Evolutionary conservation across 192 early-diverging fungal species (phyloP), one percentile per base, ranked within the genome.

Genomic region (Coemansia asiatica): DNA sequence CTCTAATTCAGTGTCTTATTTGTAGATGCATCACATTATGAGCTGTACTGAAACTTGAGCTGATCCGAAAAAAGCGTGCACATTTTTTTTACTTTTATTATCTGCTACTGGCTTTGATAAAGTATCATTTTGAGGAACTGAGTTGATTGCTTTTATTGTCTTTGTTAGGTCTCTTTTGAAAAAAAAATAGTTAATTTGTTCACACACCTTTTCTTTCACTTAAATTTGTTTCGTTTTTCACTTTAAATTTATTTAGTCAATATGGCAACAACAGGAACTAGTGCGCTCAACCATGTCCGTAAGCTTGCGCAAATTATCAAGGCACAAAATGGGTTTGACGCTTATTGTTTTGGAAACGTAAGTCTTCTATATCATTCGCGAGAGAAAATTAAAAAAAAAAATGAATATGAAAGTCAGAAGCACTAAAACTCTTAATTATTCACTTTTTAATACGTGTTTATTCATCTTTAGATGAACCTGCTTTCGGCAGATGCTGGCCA

Each of bases 401-500:
- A 46, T 29, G 4, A 16, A 2, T 6, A 16, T 15, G 2, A 15
- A 25, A 46, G 16, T 48, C 5, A 12, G 21, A 46, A 46, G 16
- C 9, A 18, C 31, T 6, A 44, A n/a, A n/a, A n/a, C n/a, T n/a
- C n/a, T n/a, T n/a, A n/a, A n/a, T n/a, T n/a, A n/a, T n/a, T n/a
- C n/a, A n/a, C n/a, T n/a, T n/a, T n/a, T n/a, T n/a, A n/a, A n/a
- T n/a, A n/a, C n/a, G n/a, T 36, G 18, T 36, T 3, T 21, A 26
- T 15, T 10, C 16, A 29, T 31, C 27, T 28, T 26, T 60, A 79
- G 61, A 63, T 79, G 66, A 71, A 61, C 26, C 51, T 79, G 35
- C 60, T 80, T 15, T 70, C 68, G 9, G 77, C 77, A 0, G 77
- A 80, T 25, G 47, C 46, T 19, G 79, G 79, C 0, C 69, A 57